Conservation (phyloP, 768 basidiomycete genomes). For the Lentinus brumalis region DNA sequence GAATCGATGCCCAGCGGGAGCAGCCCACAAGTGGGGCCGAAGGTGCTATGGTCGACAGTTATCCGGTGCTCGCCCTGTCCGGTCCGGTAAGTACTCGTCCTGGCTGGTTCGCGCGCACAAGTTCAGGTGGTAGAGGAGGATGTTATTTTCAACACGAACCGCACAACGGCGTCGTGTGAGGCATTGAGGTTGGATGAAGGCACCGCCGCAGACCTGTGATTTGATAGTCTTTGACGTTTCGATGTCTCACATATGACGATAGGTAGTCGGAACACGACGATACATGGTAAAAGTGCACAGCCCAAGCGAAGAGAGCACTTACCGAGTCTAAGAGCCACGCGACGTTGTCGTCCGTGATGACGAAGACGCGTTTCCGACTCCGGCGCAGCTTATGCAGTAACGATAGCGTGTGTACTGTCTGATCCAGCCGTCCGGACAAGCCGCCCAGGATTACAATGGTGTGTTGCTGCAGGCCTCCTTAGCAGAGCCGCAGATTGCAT, state of each 20-base stretch:
- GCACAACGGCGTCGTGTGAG: too few species aligned
- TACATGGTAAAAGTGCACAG: too few species aligned
- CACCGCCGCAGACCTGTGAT: too few species aligned
- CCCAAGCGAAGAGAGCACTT: background rate
- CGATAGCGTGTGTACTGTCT: constrained; percentile 89
- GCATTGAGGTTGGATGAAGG: too few species aligned
- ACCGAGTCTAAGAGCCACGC: constrained; percentile 88
- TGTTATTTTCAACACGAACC: too few species aligned
- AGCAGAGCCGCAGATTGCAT: background rate
- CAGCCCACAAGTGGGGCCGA: constrained; percentile 93
- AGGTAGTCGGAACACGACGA: too few species aligned
- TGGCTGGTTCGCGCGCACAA: background rate
- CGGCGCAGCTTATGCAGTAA: constrained; percentile 79
- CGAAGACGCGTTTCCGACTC: constrained; percentile 60
- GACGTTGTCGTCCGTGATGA: constrained; percentile 86
- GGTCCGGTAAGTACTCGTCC: background rate
- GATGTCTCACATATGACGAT: too few species aligned
- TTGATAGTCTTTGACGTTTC: too few species aligned
- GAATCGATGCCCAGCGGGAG: constrained; percentile 85
- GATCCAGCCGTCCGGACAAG: constrained; percentile 88
- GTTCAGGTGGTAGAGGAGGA: too few species aligned
- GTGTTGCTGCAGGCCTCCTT: constrained; percentile 42
- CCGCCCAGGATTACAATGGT: constrained; percentile 85
- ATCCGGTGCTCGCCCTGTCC: constrained; percentile 82
- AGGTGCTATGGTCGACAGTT: constrained; percentile 64